Evolutionary conservation across 352 stramenopile genomes (phyloP), one percentile per base, ranked within the genome.

Genomic region (Pelagophyceae sp.): DNA sequence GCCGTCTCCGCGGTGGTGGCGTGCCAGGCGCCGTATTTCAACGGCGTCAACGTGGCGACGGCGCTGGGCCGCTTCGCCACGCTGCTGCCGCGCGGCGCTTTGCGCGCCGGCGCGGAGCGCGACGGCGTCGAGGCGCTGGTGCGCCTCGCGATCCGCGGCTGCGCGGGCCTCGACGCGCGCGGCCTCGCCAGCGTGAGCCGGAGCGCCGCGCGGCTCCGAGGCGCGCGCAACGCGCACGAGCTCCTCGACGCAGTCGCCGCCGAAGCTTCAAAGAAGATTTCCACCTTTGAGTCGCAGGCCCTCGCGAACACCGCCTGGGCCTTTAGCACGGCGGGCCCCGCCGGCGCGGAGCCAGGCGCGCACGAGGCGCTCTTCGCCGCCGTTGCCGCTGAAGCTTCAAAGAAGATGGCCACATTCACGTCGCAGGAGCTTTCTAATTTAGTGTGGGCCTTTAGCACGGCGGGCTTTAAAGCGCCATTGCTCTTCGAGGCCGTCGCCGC

Each of bases 251-350:
- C 58, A 5, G 31, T 67, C 58, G 58, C 58, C 58, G 58, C 15
- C 11, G 58, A 11, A 6, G 58, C 58, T 11, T 23, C 11, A 23
- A 23, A 23, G 58, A 15, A 27, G 15, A 11, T 67, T 33, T 11
- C 15, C 58, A 27, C 15, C 23, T 67, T 67, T 27, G 58, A 31
- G 29, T 6, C 58, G 58, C 58, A 67, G 29, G 23, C 23, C 58
- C 58, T 67, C 11, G 58, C 58, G 11, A 67, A 67, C 58, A 67
- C 58, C 11, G 58, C 27, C 58, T 67, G 58, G 58, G 58, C 58
- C 15, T 67, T 67, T 67, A 27, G 11, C 11, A 67, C 58, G 58
- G 23, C 45, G 11, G 45, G 45, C 45, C 11, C 45, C 45, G 45
- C 45, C 45, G 45, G 11, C 11, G 45, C 45, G 45, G 11, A 11